phyloP scores from a whole-genome alignment of 495 filamentous ascomycete genomes.

The Trichoderma asperelloides region DNA sequence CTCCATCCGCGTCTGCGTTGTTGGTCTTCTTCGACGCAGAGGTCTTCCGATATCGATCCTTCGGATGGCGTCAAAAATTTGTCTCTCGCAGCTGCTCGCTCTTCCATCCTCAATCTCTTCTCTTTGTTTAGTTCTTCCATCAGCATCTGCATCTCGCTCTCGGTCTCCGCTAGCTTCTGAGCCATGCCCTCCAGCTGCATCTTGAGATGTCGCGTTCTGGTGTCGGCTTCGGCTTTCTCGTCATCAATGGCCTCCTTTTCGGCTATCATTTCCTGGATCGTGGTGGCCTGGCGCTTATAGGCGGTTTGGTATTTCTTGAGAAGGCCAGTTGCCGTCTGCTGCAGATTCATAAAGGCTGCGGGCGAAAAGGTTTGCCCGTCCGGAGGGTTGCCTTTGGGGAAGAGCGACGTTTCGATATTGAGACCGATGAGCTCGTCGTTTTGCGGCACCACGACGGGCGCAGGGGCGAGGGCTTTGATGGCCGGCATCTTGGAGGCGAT shows the following conservation, averaged over 20 bases:
- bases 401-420: slow-evolving; percentile 55
- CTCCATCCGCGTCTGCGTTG: slow-evolving; percentile 38
- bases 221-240: slow-evolving; percentile 67
- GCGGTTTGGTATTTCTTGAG: slow-evolving; percentile 59
- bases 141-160: slow-evolving; percentile 53
- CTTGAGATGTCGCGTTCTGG: slow-evolving; percentile 55
- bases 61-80: slow-evolving; percentile 19
- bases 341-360: slow-evolving; percentile 60
- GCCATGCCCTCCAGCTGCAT: slow-evolving; percentile 72
- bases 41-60: slow-evolving; percentile 35
- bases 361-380: slow-evolving; percentile 47
- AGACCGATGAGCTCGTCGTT: slow-evolving; percentile 58
- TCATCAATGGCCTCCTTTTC: slow-evolving; percentile 60
- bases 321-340: slow-evolving; percentile 57
- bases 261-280: slow-evolving; percentile 48
- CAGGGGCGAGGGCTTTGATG: slow-evolving; percentile 30
- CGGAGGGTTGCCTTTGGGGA: slow-evolving; percentile 33
- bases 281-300: slow-evolving; percentile 53
- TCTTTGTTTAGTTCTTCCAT: slow-evolving; percentile 57
- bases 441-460: slow-evolving; percentile 17
- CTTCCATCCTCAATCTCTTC: slow-evolving; percentile 42
- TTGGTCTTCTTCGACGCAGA: slow-evolving; percentile 43
- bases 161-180: slow-evolving; percentile 54
- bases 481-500: slow-evolving; percentile 31
- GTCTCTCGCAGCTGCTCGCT: slow-evolving; percentile 35